Conservation (phyloP, 805 yeast genomes). For the Torulaspora microellipsoides region DNA sequence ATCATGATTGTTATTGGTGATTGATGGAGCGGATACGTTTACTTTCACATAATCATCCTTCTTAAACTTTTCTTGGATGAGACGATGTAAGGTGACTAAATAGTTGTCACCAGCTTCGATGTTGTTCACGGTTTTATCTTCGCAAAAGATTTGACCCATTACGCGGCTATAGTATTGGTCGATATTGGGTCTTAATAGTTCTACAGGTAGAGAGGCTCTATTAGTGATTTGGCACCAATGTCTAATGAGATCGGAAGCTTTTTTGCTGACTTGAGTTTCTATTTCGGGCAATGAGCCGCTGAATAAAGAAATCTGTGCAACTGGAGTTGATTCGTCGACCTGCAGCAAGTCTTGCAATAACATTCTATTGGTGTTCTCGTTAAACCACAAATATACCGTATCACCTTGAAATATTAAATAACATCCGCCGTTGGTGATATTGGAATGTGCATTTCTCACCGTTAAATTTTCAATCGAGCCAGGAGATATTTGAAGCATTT, state of each 20-base stretch:
- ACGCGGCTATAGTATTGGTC: constrained; percentile 29
- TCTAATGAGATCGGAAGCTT: constrained; percentile 59
- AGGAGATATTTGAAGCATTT: constrained; percentile 36
- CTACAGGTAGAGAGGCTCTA: constrained; percentile 24
- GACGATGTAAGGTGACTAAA: constrained; percentile 61
- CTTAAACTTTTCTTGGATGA: constrained; percentile 49
- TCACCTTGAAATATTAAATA: constrained; percentile 72
- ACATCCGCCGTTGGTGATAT: constrained; percentile 61
- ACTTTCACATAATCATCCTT: constrained; percentile 38
- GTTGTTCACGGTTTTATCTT: constrained; percentile 59
- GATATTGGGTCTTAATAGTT: constrained; percentile 31
- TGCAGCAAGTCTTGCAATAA: constrained; percentile 76
- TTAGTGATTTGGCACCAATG: constrained; percentile 37
- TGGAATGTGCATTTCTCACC: constrained; percentile 35
- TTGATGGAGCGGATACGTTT: constrained; percentile 23
- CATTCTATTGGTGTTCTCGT: constrained; percentile 59
- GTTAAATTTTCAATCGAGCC: constrained; percentile 47
- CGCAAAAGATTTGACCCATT: constrained; percentile 58
- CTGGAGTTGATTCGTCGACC: constrained; percentile 33
- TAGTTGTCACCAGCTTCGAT: constrained; percentile 61
- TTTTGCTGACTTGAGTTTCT: constrained; percentile 62
- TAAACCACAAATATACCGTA: constrained; percentile 58
- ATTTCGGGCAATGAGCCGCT: constrained; percentile 60
- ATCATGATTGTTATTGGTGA: constrained; percentile 2
- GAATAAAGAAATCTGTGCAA: constrained; percentile 23